Base-by-base conservation (phyloP, 2,329 filamentous ascomycete species). In the Microdochium trichocladiopsis region DNA sequence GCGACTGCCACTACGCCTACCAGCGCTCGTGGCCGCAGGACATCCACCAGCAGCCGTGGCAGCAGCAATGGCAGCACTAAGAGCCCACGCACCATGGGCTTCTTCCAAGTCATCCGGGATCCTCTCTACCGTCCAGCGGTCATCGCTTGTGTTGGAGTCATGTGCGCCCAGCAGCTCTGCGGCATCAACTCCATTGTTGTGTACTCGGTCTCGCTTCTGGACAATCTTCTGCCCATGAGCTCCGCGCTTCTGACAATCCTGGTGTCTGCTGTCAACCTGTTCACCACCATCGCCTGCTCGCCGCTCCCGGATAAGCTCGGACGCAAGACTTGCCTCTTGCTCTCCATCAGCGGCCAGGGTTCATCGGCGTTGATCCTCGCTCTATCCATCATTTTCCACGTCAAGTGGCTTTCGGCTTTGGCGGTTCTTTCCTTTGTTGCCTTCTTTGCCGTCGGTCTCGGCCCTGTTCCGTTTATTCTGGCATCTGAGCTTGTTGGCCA, bases 151-250 rank as follows among this genome's bases (percentile, higher is more conserved):
- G 80, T 95, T 12, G 91, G 90, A 1, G 86, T 95, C 59, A 96
- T 97, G 92, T 78, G 92, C 53, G 87, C 89, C 1, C 94, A 97
- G 67, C 94, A 99, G 67, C 77, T 96, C 36, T 93, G 88, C 53
- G 93, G 90, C 48, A 93, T 97, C 72, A 97, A 99, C 78, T 93
- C 88, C 53, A 93, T 97, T 64, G 88, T 97, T 70, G 96, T 99
- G 92, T 99, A 99, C 70, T 95, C 92, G 2, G 94, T 97, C 5
- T 91, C 89, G 1, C 83, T 99, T 1, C 80, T 99, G 14, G 83
- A 87, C 28, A 84, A 84, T 56, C 79, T 97, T 2, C 80, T 99
- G 0, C 87, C 90, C 3, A 82, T 90, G 48, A 90, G 85, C 56
- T 93, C 92, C 0, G 87, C 87, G 0, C 72, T 95, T 1, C 78